These are phyloP conservation scores for Drosera spatulata DNA, from an alignment of 179 eudicot species.

Conservation along the genomic window DNA sequence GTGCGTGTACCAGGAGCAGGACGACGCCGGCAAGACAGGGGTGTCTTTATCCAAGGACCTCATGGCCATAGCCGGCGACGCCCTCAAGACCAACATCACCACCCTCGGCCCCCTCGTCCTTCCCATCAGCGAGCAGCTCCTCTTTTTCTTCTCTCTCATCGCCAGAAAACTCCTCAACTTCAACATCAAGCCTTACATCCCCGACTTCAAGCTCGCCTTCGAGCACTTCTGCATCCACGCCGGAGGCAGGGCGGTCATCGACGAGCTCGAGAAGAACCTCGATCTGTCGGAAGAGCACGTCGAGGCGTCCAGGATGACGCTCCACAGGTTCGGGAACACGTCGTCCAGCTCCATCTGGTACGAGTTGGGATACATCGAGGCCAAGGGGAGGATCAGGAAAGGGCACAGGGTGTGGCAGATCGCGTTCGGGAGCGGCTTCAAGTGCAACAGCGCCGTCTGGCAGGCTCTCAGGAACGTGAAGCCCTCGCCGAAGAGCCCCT, in stretches of 20 bases:
- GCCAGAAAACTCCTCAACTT: conserved; percentile 28
- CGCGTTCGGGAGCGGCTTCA: conserved; percentile 65
- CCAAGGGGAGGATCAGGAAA: conserved; percentile 50
- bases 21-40: conserved; percentile 33
- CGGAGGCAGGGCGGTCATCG: conserved; percentile 62
- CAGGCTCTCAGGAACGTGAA: conserved; percentile 39
- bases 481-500: conserved; percentile 41
- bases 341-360: conserved; percentile 70
- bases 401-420: conserved; percentile 71
- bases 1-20: conserved; percentile 59
- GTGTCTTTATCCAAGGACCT: conserved; percentile 50
- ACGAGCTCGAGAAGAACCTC: conserved; percentile 58
- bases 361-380: conserved; percentile 53
- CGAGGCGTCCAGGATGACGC: conserved; percentile 64
- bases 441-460: conserved; percentile 74
- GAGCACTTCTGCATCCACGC: conserved; percentile 73
- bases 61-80: conserved; percentile 55
- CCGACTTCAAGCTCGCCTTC: conserved; percentile 55
- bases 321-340: conserved; percentile 61
- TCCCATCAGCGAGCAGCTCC: conserved; percentile 45
- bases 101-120: conserved; percentile 50
- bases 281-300: conserved; percentile 35
- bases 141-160: conserved; percentile 34
- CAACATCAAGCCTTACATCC: conserved; percentile 47
- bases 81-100: conserved; percentile 47